Percentiles rank a stretch among this genome's conserved stretches.
These are phyloP conservation scores for Dactylellina cionopaga DNA, from an alignment of 2,329 filamentous ascomycete genomes.

Conservation along the genomic window DNA sequence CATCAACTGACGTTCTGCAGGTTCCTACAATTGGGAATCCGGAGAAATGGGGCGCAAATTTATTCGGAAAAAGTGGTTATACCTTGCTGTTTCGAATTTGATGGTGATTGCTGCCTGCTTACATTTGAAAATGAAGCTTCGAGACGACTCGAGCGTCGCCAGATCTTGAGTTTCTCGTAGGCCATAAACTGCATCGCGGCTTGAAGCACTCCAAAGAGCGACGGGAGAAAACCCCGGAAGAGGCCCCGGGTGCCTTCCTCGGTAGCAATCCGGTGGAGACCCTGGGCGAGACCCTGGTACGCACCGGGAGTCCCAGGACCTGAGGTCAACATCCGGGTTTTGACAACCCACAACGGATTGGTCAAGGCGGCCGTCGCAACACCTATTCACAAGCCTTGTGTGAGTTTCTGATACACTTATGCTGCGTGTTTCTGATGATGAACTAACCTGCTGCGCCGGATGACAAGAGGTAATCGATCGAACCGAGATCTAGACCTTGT, in stretches of 20 bases:
- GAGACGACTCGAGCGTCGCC: constrained; percentile 49
- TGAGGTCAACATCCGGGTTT: constrained; percentile 94
- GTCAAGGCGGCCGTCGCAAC: constrained; percentile 77
- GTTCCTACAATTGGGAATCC: background rate
- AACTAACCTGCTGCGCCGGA: constrained; percentile 56
- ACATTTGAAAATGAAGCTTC: constrained; percentile 18
- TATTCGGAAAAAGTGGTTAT: background rate
- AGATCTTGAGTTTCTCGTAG: constrained; percentile 78
- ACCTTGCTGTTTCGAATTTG: constrained; percentile 33
- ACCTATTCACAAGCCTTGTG: constrained; percentile 70
- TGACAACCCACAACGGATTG: constrained; percentile 97
- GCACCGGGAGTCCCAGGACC: constrained; percentile 77
- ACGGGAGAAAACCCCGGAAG: constrained; percentile 85
- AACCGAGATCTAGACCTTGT: constrained; percentile 52
- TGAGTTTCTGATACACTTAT: constrained; percentile 58
- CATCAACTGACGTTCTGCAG: constrained; percentile 8
- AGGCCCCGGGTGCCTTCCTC: constrained; percentile 82
- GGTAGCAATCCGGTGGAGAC: constrained; percentile 72
- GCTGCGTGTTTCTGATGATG: background rate
- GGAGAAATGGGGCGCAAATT: background rate
- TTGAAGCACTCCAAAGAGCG: constrained; percentile 86
- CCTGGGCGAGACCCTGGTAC: constrained; percentile 80
- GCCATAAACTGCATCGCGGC: constrained; percentile 95
- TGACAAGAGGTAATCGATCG: constrained; percentile 57
- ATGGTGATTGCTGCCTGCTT: constrained; percentile 31